Base-by-base conservation (phyloP, 148 eudicot genomes). In the Fallopia convolvulus region DNA sequence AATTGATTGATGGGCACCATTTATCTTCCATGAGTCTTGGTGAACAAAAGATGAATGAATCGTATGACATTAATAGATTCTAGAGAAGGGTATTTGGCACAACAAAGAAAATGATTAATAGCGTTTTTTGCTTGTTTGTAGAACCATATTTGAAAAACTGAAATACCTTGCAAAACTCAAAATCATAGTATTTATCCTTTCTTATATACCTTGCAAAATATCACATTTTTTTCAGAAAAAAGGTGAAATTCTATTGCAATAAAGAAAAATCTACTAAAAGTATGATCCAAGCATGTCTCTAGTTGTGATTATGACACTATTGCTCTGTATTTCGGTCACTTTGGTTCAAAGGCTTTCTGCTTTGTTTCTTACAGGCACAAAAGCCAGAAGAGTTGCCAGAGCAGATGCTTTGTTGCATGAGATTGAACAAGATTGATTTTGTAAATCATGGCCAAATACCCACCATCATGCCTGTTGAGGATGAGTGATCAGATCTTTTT, bases 371-470 rank as follows among this genome's bases (percentile, higher is more conserved):
- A 14, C 87, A 92, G 94, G 97, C 93, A 39, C 93, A 92, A 65
- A 92, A 90, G 76, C 93, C 86, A 17, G 91, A 92, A 78, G 97
- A 92, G 77, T 84, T 92, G 76, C 97, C 97, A 8, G 94, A 92
- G 82, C 80, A 79, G 50, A 83, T 92, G 68, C 89, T 92, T 15
- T 82, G 89, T 70, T 92, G 94, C 56, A 50, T 81, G 81, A 86
- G 93, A 79, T 77, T 92, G 75, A 84, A 87, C 86, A 88, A 88
- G 90, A 84, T 92, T n/a, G 92, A 90, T 80, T 92, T 90, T 33
- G 86, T 87, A 7, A 79, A 88, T 83, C 83, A 74, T 58, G 90
- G 93, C 52, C 93, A 92, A 81, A 90, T 92, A 70, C 90, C 92
- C 8, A 92, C 88, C 20, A 32, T 92, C 14, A 79, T 86, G 78